Evolutionary conservation across 805 yeast genomes (phyloP).

Genomic region (Yamadazyma laniorum): DNA sequence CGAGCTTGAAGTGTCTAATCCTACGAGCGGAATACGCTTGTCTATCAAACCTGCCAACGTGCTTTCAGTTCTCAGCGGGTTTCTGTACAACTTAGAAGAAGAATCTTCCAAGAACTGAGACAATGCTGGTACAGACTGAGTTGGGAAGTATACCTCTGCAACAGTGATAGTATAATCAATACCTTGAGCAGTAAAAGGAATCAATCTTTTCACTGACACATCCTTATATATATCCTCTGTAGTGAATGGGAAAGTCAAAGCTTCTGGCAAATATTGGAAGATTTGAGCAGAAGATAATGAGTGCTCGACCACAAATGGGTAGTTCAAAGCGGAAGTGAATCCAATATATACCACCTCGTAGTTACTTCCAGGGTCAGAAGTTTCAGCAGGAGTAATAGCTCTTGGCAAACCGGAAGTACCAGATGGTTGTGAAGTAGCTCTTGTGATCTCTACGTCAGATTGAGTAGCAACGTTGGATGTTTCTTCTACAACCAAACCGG

Average conservation of each 20-base stretch:
- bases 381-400: conserved; percentile 69
- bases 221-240: conserved; percentile 25
- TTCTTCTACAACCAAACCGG: conserved; percentile 28
- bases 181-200: conserved; percentile 64
- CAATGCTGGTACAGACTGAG: conserved; percentile 46
- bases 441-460: conserved; percentile 34
- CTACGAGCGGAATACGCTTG: conserved; percentile 57
- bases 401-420: conserved; percentile 59
- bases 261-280: conserved; percentile 78
- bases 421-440: conserved; percentile 27
- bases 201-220: conserved; percentile 63
- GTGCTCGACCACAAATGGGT: conserved; percentile 75
- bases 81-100: conserved; percentile 59
- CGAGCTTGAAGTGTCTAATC: conserved; percentile 27
- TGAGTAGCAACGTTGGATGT: conserved; percentile 17
- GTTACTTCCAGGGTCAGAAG: conserved; percentile 43
- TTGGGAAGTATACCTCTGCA: conserved; percentile 84
- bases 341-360: conserved; percentile 68
- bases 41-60: conserved; percentile 73
- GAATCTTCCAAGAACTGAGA: conserved; percentile 48
- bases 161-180: conserved; percentile 72
- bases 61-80: conserved; percentile 52
- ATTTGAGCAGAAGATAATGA: conserved; percentile 81
- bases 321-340: conserved; percentile 75
- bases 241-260: conserved; percentile 61